These are phyloP conservation scores for Pseudocercospora vitis DNA, from an alignment of 2,329 filamentous ascomycete genomes.

Conservation along the genomic window DNA sequence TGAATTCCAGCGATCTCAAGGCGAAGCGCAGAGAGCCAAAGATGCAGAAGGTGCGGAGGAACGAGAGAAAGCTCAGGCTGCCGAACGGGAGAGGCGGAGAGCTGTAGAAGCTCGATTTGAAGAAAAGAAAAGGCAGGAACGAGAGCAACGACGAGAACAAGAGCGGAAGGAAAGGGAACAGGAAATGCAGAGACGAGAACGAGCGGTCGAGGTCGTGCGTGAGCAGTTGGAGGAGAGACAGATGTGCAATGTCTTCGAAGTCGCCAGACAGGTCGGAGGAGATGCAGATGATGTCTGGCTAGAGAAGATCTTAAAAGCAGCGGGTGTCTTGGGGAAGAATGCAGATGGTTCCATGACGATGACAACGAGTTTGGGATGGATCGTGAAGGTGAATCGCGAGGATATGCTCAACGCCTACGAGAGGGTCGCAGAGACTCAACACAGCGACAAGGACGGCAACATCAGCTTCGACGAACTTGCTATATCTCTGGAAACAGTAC, in stretches of 20 bases:
- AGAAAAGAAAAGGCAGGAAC: constrained; percentile 42
- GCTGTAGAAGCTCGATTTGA: constrained; percentile 46
- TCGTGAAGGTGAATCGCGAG: constrained; percentile 42
- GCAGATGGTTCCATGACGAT: constrained; percentile 36
- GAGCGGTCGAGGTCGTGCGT: constrained; percentile 37
- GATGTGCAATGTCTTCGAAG: constrained; percentile 42
- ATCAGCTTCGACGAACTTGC: constrained; percentile 40
- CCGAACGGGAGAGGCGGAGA: constrained; percentile 44
- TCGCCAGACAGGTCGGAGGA: constrained; percentile 44
- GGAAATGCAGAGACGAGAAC: constrained; percentile 39
- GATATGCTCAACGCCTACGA: constrained; percentile 45
- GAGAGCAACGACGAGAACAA: constrained; percentile 42
- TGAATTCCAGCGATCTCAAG: constrained; percentile 52
- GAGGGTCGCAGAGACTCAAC: constrained; percentile 27
- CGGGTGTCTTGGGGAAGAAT: constrained; percentile 39
- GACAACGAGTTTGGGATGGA: constrained; percentile 47
- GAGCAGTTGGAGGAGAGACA: constrained; percentile 33
- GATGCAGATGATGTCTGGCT: constrained; percentile 45
- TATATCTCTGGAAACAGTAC: not conserved
- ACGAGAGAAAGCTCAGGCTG: constrained; percentile 45
- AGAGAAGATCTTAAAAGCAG: constrained; percentile 45
- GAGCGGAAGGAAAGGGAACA: constrained; percentile 42
- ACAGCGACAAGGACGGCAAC: constrained; percentile 36
- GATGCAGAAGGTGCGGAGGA: constrained; percentile 48
- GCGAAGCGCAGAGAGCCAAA: constrained; percentile 45